These are phyloP conservation scores for Venturia nashicola DNA, from an alignment of 2,329 filamentous ascomycete genomes.

Conservation along the genomic window DNA sequence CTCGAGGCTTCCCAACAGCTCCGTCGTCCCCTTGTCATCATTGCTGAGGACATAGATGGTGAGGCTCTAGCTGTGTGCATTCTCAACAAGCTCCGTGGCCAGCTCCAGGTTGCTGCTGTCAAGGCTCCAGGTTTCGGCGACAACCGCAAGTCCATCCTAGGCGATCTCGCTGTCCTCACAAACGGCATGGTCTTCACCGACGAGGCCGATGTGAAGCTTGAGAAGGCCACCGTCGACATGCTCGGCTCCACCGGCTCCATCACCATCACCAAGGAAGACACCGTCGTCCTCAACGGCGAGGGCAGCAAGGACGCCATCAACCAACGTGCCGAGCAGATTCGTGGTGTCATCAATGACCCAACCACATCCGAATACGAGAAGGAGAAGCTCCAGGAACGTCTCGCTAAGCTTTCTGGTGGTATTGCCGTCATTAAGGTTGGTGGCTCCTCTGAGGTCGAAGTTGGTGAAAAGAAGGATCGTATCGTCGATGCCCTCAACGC, in stretches of 20 bases:
- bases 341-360: conserved; percentile 87
- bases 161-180: conserved; percentile 89
- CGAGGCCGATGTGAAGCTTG: conserved; percentile 97
- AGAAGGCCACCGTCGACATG: conserved; percentile 93
- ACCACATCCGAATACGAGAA: conserved; percentile 98
- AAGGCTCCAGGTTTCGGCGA: conserved; percentile 99
- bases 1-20: conserved; percentile 94
- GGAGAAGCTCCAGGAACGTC: conserved; percentile 99
- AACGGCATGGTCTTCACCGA: conserved; percentile 97
- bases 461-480: conserved; percentile 99
- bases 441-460: conserved; percentile 94
- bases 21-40: conserved; percentile 92
- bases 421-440: conserved; percentile 99
- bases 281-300: conserved; percentile 94
- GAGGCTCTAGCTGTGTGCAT: conserved; percentile 98
- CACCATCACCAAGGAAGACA: conserved; percentile 99
- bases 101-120: conserved; percentile 95
- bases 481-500: conserved; percentile 98
- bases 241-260: conserved; percentile 95
- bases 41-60: conserved; percentile 97
- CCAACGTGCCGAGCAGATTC: conserved; percentile 98
- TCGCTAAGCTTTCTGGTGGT: conserved; percentile 97
- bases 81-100: conserved; percentile 98
- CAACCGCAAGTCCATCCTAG: conserved; percentile 99
- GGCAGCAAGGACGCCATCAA: conserved; percentile 87